A percentile compares a stretch with the other conserved stretches of the same genome.
These are phyloP conservation scores for Cercophora newfieldiana DNA, from an alignment of 495 filamentous ascomycete species.

Conservation along the genomic window DNA sequence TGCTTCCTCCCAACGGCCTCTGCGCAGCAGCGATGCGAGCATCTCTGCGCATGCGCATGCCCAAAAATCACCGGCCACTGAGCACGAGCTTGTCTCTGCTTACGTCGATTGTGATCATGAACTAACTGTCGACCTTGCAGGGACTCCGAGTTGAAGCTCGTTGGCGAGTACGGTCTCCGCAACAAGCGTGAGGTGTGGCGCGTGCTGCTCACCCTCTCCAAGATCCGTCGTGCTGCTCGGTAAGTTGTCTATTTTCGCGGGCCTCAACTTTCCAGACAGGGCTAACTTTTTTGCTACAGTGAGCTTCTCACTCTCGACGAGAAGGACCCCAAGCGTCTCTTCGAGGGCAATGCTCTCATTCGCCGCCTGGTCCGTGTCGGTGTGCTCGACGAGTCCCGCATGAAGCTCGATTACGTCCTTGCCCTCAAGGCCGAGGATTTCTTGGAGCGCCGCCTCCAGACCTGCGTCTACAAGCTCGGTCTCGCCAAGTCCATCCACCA, in stretches of 20 bases:
- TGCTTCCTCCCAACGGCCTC: constrained; percentile 32
- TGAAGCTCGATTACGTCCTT: constrained; percentile 99
- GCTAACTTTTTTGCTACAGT: constrained; percentile 51
- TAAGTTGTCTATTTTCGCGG: constrained; percentile 49
- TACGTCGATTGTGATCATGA: constrained; percentile 76
- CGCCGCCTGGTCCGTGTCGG: constrained; percentile 99
- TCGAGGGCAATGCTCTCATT: constrained; percentile 99
- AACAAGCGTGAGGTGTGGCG: constrained; percentile 99
- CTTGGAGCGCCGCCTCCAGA: constrained; percentile 98
- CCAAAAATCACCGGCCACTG: constrained; percentile 83
- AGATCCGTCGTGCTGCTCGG: constrained; percentile 99
- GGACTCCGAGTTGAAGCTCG: constrained; percentile 98
- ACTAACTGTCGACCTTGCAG: constrained; percentile 59
- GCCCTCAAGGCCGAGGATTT: constrained; percentile 98
- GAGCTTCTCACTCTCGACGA: constrained; percentile 99
- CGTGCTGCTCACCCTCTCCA: constrained; percentile 97
- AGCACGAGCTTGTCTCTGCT: constrained; percentile 95
- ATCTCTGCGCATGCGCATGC: constrained; percentile 44
- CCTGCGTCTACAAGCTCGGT: constrained; percentile 99
- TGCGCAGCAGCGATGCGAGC: constrained; percentile 40
- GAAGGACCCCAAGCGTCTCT: constrained; percentile 99
- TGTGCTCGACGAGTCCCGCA: constrained; percentile 99
- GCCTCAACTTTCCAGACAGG: neutral
- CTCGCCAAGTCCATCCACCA: constrained; percentile 99
- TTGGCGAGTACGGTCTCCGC: constrained; percentile 97